Conservation (phyloP, 495 filamentous ascomycete species). For the Cudoniella acicularis region DNA sequence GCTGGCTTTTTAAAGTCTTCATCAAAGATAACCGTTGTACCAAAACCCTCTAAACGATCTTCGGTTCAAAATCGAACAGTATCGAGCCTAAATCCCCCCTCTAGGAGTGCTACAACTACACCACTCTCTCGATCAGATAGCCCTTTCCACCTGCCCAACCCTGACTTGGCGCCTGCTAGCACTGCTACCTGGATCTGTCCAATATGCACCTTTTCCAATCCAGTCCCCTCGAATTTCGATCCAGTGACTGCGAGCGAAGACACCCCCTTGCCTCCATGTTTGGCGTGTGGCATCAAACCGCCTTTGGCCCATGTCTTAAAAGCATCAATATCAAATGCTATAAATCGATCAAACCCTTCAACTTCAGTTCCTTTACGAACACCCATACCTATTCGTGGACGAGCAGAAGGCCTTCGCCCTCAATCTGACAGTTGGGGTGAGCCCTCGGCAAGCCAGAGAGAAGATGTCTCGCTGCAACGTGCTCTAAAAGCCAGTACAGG, state of each 20-base stretch:
- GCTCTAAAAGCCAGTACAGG: slow-evolving; percentile 2
- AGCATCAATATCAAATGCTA: slow-evolving; percentile 68
- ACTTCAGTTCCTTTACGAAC: slow-evolving; percentile 9
- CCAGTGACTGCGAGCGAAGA: slow-evolving; percentile 68
- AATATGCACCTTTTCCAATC: slow-evolving; percentile 97
- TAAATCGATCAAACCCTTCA: slow-evolving; percentile 14
- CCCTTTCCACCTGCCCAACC: slow-evolving; percentile 42
- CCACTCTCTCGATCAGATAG: slow-evolving; percentile 46
- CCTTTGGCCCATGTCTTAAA: slow-evolving; percentile 77
- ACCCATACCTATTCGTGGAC: slow-evolving; percentile 22
- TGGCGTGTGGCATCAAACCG: slow-evolving; percentile 93
- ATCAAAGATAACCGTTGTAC: slow-evolving; percentile 82
- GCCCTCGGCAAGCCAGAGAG: neutral
- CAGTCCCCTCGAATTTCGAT: slow-evolving; percentile 89
- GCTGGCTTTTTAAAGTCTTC: slow-evolving; percentile 95
- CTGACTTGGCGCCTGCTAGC: slow-evolving; percentile 45
- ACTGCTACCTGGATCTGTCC: slow-evolving; percentile 94
- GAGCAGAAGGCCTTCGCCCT: slow-evolving; percentile 9
- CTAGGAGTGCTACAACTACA: slow-evolving; percentile 43
- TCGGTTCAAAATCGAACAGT: slow-evolving; percentile 42
- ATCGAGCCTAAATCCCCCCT: slow-evolving; percentile 32
- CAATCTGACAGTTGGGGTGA: slow-evolving; percentile 18
- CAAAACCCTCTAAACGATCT: slow-evolving; percentile 63
- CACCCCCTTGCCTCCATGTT: slow-evolving; percentile 77
- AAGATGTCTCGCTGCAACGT: neutral